Conservation (phyloP, 2,329 filamentous ascomycete species). For the Daldinia sp. region DNA sequence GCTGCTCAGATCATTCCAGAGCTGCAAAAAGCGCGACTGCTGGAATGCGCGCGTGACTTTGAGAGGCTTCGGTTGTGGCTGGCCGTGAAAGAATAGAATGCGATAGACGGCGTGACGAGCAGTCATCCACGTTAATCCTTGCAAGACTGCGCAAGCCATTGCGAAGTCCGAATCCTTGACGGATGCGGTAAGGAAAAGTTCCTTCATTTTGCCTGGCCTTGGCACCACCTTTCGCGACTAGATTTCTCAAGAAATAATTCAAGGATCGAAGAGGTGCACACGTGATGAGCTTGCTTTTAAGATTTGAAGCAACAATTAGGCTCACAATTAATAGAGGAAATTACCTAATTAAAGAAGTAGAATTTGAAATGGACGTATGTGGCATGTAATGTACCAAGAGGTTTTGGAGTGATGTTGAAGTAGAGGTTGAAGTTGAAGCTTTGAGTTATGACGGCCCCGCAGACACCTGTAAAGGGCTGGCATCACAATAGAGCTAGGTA, state of each 20-base stretch:
- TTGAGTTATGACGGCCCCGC: background rate
- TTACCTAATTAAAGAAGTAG: background rate
- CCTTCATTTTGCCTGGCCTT: conserved; percentile 60
- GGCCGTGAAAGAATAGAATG: conserved; percentile 67
- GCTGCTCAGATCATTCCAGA: conserved; percentile 67
- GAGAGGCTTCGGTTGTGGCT: conserved; percentile 60
- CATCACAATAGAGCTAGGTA: background rate
- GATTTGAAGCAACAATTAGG: background rate
- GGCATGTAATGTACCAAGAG: background rate
- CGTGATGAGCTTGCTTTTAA: background rate
- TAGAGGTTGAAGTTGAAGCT: background rate
- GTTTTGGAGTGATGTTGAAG: background rate
- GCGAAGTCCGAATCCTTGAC: conserved; percentile 64
- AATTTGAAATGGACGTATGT: background rate
- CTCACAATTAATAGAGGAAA: background rate
- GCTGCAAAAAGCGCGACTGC: conserved; percentile 26
- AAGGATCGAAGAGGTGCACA: background rate
- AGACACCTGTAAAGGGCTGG: background rate
- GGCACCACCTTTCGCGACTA: background rate
- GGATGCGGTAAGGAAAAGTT: conserved; percentile 68
- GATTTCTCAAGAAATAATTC: background rate
- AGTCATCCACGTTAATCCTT: conserved; percentile 69
- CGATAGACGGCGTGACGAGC: conserved; percentile 63
- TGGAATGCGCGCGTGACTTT: conserved; percentile 52
- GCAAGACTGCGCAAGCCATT: conserved; percentile 64